Percentiles rank a stretch among this genome's conserved stretches.
phyloP scores from a whole-genome alignment of 2,329 filamentous ascomycete genomes.

The Xylaria sp. region DNA sequence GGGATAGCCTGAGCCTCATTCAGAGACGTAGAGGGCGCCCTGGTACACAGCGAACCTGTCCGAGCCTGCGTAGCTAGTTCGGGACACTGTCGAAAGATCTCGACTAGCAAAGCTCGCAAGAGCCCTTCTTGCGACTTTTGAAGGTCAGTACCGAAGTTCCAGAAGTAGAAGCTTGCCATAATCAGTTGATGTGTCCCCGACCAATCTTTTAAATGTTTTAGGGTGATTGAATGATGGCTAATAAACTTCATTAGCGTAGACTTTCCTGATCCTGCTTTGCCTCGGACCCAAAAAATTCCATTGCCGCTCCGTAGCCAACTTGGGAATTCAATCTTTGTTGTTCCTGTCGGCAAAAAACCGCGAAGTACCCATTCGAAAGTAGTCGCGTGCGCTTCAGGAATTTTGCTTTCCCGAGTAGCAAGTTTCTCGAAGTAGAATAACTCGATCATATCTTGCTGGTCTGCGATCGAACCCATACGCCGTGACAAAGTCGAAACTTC shows the following conservation, averaged over 20 bases:
- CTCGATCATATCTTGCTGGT: not conserved
- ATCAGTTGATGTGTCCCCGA: not conserved
- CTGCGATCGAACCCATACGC: not conserved
- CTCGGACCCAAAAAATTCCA: conserved; percentile 22
- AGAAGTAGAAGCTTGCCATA: conserved; percentile 22
- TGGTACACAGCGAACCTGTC: not conserved
- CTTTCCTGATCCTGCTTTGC: conserved; percentile 26
- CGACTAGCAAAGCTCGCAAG: conserved; percentile 14
- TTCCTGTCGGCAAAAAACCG: not conserved
- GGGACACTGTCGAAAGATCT: conserved; percentile 15
- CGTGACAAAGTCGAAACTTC: not conserved
- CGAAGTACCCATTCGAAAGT: conserved; percentile 22
- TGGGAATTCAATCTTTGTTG: not conserved
- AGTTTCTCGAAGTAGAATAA: not conserved
- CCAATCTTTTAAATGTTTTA: conserved; percentile 8
- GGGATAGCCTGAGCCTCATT: too few species aligned
- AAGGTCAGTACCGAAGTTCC: conserved; percentile 19
- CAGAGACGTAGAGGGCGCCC: too few species aligned
- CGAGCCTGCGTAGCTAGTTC: not conserved
- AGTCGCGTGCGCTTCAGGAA: not conserved
- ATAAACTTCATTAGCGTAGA: conserved; percentile 31
- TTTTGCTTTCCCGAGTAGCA: not conserved
- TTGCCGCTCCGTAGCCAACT: conserved; percentile 1
- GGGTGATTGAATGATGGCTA: conserved; percentile 3
- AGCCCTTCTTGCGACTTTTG: conserved; percentile 29